Base-by-base conservation (phyloP, 371 early-diverging fungal species). In the Parasitella parasitica region DNA sequence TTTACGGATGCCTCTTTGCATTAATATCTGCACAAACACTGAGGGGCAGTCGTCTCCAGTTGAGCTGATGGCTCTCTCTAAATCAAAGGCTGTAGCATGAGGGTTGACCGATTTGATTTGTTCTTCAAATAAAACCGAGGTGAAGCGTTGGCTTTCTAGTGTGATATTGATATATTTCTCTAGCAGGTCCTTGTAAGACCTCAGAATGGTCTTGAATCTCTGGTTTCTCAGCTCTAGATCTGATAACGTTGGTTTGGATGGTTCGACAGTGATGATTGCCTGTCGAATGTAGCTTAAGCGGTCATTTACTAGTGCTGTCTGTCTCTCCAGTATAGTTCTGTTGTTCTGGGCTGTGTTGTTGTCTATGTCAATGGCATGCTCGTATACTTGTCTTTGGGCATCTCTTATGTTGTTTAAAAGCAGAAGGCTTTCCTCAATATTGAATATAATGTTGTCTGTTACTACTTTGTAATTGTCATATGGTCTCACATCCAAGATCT, bases 51-150 rank as follows among this genome's bases (percentile, higher is more conserved):
- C 52, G 2, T 66, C 61, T 2, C 57, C 54, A 1, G 61, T 53
- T 7, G 61, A 66, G 9, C 46, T 38, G 6, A 61, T 55, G 5
- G 66, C 66, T 39, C 61, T 49, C n/a, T 66, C 61, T 11, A 66
- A n/a, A 51, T 66, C 66, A 56, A 66, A 61, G 4, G 56, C 11
- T 5, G 61, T 61, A 4, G 61, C 61, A 9, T 51, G 55, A 13
- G 66, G 66, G n/a, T 66, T 66, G 6, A 66, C 66, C 0, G 35
- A 11, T 28, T 41, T 66, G 12, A 66, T 66, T 12, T 60, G 56
- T 4, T 20, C 35, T 20, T 66, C 57, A 37, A 66, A 66, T 16
- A 66, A 35, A 7, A 39, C 56, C 4, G 61, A 60, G 13, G 57
- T 66, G 36, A 36, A 56, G 2, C 66, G 55, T n/a, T 66, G 66